Evolutionary conservation across 108 stramenopile genomes (phyloP), one percentile per base, ranked within the genome.

Genomic region (Fistulifera solaris): DNA sequence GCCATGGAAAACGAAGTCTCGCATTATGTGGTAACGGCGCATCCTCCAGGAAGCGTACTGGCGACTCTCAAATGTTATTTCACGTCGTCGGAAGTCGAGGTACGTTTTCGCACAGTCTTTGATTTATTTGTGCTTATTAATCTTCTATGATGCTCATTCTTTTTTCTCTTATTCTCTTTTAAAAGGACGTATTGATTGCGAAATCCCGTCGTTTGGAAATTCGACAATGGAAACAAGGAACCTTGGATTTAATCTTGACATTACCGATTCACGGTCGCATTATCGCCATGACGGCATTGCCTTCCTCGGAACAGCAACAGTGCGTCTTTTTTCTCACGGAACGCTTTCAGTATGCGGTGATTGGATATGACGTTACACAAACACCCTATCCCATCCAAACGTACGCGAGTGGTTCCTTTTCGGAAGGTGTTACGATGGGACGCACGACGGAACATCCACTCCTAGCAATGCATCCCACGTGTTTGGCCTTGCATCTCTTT

Each of bases 251-350:
- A 5, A 19, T 45, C 23, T 26, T 44, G 17, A 39, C 41, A 2
- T 54, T 17, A 18, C 85, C 89, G 21, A 77, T 91, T 58, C 67
- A 83, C 60, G 89, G 89, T 3, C 75, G 85, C 16, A 73, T 86
- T 41, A 68, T 73, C 1, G 50, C 61, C 26, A 25, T 91, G 26
- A 40, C 59, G 4, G 58, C 85, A 8, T 53, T 90, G n/a, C 56
- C 58, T 8, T 25, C 31, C n/a, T 31, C 61, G n/a, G 3, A 69
- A 59, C 16, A 35, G 6, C 31, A 6, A 8, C 31, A 35, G 31
- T 61, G 65, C 19, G 44, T 91, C 13, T 87, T 91, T 35, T 48
- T 91, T 24, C 74, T 72, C n/a, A 91, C 89, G 22, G 85, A 87
- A 27, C 50, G 68, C 17, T 60, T 77, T 54, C 71, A 76, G 43